Evolutionary conservation across 2,329 filamentous ascomycete species (phyloP), one percentile per base, ranked within the genome.

Genomic region (Aspergillus nomiae): DNA sequence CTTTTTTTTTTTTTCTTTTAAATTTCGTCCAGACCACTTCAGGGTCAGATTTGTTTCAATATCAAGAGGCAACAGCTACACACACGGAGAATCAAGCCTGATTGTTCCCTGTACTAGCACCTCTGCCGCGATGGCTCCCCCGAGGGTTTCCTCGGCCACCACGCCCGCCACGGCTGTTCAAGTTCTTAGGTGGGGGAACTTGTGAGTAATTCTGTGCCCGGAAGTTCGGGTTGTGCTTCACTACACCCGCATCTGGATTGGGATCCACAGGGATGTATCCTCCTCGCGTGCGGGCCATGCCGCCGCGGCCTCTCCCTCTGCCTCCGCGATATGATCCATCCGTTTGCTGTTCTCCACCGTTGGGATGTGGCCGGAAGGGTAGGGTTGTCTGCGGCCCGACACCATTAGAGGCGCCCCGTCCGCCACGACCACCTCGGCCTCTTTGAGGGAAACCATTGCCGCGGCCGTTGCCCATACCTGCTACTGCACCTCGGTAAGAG

Each of bases 401-500:
- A 24, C 69, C 70, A 58, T 70, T 73, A 9, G 67, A 38, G 32
- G 62, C 66, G 28, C 75, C 75, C 43, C 74, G 73, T 48, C 68
- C 70, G 21, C 75, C 74, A 56, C 75, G 74, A 28, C 78, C 78
- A 51, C 77, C 51, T 3, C 51, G 51, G 16, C 51, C 51, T 8
- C 51, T 21, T 28, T 26, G 77, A 55, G 74, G 75, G 3, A 74
- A 70, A 26, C 76, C 76, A 26, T 74, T 74, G 38, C 74, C 74
- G 48, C 72, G 71, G 55, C 70, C 70, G 53, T 76, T 77, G 62
- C 77, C 78, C 53, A 77, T 71, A 14, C 86, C 85, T 41, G 79
- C 72, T 21, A 87, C 79, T 48, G 85, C 87, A 62, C 85, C 85
- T 48, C 85, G 81, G 78, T 84, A 90, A 21, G 85, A 86, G 21